Base-by-base conservation (phyloP, 495 filamentous ascomycete species). In the Aspergillus funiculosus region DNA sequence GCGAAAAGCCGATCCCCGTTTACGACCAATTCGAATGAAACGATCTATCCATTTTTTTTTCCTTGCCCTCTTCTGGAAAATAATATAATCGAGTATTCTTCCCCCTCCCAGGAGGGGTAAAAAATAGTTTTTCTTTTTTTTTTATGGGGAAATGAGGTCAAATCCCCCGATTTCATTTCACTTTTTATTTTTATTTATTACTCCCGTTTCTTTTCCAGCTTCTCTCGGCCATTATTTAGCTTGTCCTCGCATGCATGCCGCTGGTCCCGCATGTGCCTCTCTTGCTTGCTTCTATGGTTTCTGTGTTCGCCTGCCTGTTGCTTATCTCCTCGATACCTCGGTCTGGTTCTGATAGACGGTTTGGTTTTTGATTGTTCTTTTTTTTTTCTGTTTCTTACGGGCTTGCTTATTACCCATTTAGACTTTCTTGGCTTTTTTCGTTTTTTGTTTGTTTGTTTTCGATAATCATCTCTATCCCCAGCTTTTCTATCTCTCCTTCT, bases 1-100 rank as follows among this genome's bases (percentile, higher is more conserved):
- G 63, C 35, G 74, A 77, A 59, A 72, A 73, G 52, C 74, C 74
- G 4, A 67, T 75, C 30, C 68, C 74, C 5, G 72, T 75, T 36
- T 66, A 69, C 31, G 69, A 74, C 44, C 58, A 69, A 36, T 68
- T 66, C 40, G 62, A 67, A 50, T 63, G 60, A 52, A 39, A 31
- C 28, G 20, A 28, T 13, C 36, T 27, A 32, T 26, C 40, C 7
- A 9, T 30, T 30, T 17, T 45, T 54, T 40, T 25, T 39, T 32
- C n/a, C 26, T 21, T 18, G n/a, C 13, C 15, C 39, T 25, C 21
- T 7, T 20, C 4, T 15, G 22, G 2, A 30, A 26, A 35, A 15
- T 17, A 39, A 22, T 29, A 6, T 43, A 22, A 43, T 43, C 11
- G 15, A 19, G 20, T 20, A 9, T 30, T 38, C 10, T 29, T 38